A percentile compares a stretch with the other conserved stretches of the same genome.
Evolutionary conservation across 345 rosid species (phyloP).

Genomic region (Clarkia xantiana): DNA sequence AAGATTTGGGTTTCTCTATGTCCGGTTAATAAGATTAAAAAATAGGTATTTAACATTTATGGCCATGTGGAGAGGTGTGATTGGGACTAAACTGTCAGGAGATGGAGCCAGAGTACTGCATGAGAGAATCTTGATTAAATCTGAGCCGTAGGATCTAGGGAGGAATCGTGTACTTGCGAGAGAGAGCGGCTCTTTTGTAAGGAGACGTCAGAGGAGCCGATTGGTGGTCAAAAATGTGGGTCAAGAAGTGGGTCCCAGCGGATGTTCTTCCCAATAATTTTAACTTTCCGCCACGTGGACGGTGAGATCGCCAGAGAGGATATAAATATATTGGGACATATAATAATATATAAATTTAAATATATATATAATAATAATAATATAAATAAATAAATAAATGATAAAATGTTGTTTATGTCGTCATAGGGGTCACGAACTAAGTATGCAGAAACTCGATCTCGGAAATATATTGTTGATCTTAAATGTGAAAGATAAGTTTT

Average conservation of each 20-base stretch:
- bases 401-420: no score
- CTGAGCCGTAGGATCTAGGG: slow-evolving; percentile 21
- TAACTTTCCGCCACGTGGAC: slow-evolving; percentile 13
- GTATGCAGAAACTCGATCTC: no score
- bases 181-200: neutral
- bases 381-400: no score
- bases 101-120: neutral
- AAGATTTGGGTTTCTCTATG: slow-evolving; percentile 13
- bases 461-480: no score
- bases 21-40: slow-evolving; percentile 3
- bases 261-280: slow-evolving; percentile 14
- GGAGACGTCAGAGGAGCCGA: slow-evolving; percentile 1
- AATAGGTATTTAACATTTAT: neutral
- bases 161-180: neutral
- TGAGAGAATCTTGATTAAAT: slow-evolving; percentile 1
- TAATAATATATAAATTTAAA: no score
- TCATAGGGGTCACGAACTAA: no score
- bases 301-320: slow-evolving; percentile 5
- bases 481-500: no score
- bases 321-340: no score
- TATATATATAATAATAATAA: no score
- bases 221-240: slow-evolving; percentile 2
- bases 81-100: slow-evolving; percentile 8
- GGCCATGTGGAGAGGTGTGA: slow-evolving; percentile 11
- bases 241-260: slow-evolving; percentile 9